Evolutionary conservation across 2,329 filamentous ascomycete species (phyloP).

Genomic region (Colletotrichum lentis): DNA sequence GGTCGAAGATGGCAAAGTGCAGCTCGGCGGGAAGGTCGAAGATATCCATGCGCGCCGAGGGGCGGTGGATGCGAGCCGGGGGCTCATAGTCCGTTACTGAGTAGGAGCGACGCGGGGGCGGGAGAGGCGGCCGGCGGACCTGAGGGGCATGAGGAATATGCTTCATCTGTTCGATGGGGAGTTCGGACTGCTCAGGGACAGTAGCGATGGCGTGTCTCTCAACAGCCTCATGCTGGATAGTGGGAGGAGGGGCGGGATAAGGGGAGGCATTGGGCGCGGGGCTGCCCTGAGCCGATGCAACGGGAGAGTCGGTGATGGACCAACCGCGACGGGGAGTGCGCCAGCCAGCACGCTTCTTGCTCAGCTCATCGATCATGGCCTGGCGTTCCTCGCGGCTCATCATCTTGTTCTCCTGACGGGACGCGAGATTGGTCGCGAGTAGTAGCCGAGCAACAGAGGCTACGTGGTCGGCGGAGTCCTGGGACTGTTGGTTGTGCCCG

Average conservation of each 20-base stretch:
- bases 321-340: slow-evolving; percentile 56
- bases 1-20: slow-evolving; percentile 68
- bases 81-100: slow-evolving; percentile 69
- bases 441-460: slow-evolving; percentile 37
- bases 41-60: slow-evolving; percentile 57
- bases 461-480: slow-evolving; percentile 36
- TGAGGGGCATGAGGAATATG: slow-evolving; percentile 37
- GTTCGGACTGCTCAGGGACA: slow-evolving; percentile 39
- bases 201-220: slow-evolving; percentile 31
- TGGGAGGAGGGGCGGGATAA: slow-evolving; percentile 9
- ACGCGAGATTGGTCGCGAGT: slow-evolving; percentile 38
- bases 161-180: slow-evolving; percentile 35
- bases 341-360: slow-evolving; percentile 48
- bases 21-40: slow-evolving; percentile 66
- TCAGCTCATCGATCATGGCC: slow-evolving; percentile 50
- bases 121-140: slow-evolving; percentile 47
- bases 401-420: slow-evolving; percentile 39
- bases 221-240: slow-evolving; percentile 8
- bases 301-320: slow-evolving; percentile 56
- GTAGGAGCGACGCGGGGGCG: slow-evolving; percentile 63
- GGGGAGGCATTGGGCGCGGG: slow-evolving; percentile 15
- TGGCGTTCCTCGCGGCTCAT: slow-evolving; percentile 55
- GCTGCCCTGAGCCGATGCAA: slow-evolving; percentile 37
- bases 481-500: slow-evolving; percentile 32
- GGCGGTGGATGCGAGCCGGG: slow-evolving; percentile 56